Conservation (phyloP, 2,329 filamentous ascomycete genomes). For the Trichophaea hybrida region DNA sequence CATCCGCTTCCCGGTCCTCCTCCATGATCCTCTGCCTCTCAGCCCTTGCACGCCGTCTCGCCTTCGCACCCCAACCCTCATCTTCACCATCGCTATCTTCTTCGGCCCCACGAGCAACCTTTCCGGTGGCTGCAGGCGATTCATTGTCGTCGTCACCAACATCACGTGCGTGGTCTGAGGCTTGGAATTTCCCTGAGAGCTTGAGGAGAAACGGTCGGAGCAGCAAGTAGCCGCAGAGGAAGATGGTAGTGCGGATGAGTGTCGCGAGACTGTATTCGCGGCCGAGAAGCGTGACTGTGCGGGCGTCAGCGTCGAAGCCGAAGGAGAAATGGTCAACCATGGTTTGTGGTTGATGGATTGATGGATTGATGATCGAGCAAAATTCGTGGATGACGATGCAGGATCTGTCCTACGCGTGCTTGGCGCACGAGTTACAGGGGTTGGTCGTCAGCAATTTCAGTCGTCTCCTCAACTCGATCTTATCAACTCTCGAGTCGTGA, state of each 20-base stretch:
- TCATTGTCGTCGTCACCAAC: conserved; percentile 31
- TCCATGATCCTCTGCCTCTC: conserved; percentile 51
- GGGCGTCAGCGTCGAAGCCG: conserved; percentile 1
- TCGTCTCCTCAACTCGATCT: neutral
- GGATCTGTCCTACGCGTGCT: neutral
- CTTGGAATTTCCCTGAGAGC: conserved; percentile 47
- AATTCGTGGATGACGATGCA: neutral
- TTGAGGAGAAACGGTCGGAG: conserved; percentile 61
- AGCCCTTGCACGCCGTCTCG: conserved; percentile 52
- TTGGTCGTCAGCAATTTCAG: neutral
- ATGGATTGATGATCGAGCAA: neutral
- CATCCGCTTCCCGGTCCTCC: conserved; percentile 42
- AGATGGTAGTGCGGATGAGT: conserved; percentile 53
- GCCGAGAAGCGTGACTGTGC: conserved; percentile 11
- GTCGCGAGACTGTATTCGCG: conserved; percentile 41
- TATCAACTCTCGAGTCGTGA: neutral
- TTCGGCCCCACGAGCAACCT: conserved; percentile 33
- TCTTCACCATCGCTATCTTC: conserved; percentile 39
- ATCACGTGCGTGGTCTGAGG: conserved; percentile 45
- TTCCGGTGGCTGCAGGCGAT: conserved; percentile 30
- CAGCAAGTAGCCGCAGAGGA: conserved; percentile 61
- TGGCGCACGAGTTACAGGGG: neutral
- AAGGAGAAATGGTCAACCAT: conserved; percentile 21
- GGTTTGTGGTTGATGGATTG: conserved; percentile 49
- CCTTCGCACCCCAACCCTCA: conserved; percentile 50